Percentiles rank a stretch among this genome's conserved stretches.
Evolutionary conservation across 2,329 filamentous ascomycete species (phyloP).

Genomic region (Colletotrichum paranaense): DNA sequence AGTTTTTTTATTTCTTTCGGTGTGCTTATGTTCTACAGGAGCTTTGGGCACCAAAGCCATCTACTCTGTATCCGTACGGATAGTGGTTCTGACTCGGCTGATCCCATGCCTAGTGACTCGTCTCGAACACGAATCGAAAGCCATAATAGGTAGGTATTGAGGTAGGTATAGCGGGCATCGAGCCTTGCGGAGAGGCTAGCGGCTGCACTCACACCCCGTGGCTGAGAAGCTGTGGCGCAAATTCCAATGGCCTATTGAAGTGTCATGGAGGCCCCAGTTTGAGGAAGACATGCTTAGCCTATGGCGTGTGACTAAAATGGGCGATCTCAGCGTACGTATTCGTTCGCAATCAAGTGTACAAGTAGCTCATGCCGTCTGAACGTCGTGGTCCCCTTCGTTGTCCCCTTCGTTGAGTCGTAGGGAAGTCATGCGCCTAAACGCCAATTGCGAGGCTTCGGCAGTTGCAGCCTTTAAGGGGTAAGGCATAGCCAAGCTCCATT

Average conservation of each 20-base stretch:
- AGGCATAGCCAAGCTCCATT: background rate
- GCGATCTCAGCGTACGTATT: background rate
- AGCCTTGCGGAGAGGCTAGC: background rate
- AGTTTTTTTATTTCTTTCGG: background rate
- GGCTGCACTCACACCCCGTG: background rate
- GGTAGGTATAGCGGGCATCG: background rate
- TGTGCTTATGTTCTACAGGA: background rate
- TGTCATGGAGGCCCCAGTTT: background rate
- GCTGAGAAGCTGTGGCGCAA: slow-evolving; percentile 4
- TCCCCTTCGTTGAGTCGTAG: too few relatives aligned
- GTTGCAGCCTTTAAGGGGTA: background rate
- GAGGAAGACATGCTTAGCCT: background rate
- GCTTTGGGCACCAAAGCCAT: background rate
- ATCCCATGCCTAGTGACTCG: slow-evolving; percentile 20
- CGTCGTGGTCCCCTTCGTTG: background rate
- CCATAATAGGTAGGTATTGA: background rate
- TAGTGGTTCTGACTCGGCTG: slow-evolving; percentile 5
- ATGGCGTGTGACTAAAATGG: background rate
- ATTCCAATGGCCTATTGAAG: background rate
- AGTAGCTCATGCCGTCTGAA: background rate
- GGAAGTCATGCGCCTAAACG: slow-evolving; percentile 1
- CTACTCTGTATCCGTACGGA: background rate
- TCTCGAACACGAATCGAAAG: background rate
- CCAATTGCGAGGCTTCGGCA: slow-evolving; percentile 10
- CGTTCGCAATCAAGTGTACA: background rate